phyloP scores from a whole-genome alignment of 768 basidiomycete genomes.

The Termitomyces sp. region DNA sequence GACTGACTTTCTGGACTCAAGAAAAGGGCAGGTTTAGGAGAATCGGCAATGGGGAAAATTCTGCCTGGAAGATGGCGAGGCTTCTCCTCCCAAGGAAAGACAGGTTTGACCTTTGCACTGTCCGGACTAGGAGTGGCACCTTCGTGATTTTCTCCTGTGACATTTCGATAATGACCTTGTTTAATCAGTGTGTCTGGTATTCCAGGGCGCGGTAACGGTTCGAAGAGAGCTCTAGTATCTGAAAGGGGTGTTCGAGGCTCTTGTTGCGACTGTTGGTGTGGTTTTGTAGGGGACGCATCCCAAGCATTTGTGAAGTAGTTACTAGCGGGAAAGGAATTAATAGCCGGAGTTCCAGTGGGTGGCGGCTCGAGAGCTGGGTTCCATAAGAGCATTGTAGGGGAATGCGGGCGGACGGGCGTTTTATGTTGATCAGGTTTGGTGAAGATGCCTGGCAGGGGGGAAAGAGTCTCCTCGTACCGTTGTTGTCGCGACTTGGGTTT shows the following conservation, averaged over 20 bases:
- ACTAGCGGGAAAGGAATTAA: conserved; percentile 62
- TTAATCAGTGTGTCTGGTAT: conserved; percentile 66
- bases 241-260: conserved; percentile 30
- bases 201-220: conserved; percentile 52
- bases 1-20: conserved; percentile 33
- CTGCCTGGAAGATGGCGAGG: conserved; percentile 65
- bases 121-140: conserved; percentile 59
- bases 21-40: conserved; percentile 46
- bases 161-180: conserved; percentile 72
- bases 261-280: conserved; percentile 32
- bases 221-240: conserved; percentile 52
- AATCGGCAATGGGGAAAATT: conserved; percentile 67
- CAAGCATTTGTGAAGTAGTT: conserved; percentile 85
- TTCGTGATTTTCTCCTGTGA: conserved; percentile 45
- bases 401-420: conserved; percentile 42
- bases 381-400: conserved; percentile 72
- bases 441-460: conserved; percentile 17
- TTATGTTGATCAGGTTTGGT: conserved; percentile 14
- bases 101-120: conserved; percentile 60
- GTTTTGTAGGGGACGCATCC: conserved; percentile 58
- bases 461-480: conserved; percentile 16
- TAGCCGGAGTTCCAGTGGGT: conserved; percentile 53
- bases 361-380: conserved; percentile 81
- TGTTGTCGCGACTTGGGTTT: conserved; percentile 13
- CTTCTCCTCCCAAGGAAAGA: conserved; percentile 96